Base-by-base conservation (phyloP, 805 yeast species). In the Cyberlindnera mycetangii region DNA sequence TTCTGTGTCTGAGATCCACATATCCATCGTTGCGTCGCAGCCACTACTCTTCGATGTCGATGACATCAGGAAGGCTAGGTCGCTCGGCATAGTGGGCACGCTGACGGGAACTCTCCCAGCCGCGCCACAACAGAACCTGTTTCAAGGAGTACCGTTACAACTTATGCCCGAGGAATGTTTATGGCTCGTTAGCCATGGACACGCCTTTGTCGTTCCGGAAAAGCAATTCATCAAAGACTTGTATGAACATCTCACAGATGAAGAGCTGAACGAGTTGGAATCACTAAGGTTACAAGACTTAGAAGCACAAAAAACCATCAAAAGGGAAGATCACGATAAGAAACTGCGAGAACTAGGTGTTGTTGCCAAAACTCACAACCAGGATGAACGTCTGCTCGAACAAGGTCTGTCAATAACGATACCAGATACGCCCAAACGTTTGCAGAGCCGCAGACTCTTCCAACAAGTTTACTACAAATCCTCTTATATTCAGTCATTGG, bases 91-190 rank as follows among this genome's bases (percentile, higher is more conserved):
- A 1, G 72, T 81, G 18, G 99, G 99, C 0, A 78, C 83, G 1
- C 68, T 92, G 14, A 67, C 78, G 0, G 99, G 99, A 0, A 85
- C 97, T 0, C 66, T 93, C 24, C 86, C 97, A 0, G 73, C 80
- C 37, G 89, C 90, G n/a, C 93, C 97, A 2, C 99, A 93, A 61
- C 99, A 92, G 58, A 89, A 89, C 57, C 71, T 82, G n/a, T 85
- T 90, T 56, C 68, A 88, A 32, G 95, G 96, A 0, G 65, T 90
- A 2, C 99, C 99, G 0, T 63, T 93, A 40, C 78, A 80, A 55
- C 67, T 92, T 35, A 72, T 79, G 65, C 63, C 78, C 0, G 95
- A 87, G 62, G 98, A 92, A 56, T 79, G 82, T 0, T 49, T 79
- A 10, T 86, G 86, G 79, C 67, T 89, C 22, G 69, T 83, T 8